Conservation (phyloP, 768 basidiomycete species). For the Suillus cothurnatus region DNA sequence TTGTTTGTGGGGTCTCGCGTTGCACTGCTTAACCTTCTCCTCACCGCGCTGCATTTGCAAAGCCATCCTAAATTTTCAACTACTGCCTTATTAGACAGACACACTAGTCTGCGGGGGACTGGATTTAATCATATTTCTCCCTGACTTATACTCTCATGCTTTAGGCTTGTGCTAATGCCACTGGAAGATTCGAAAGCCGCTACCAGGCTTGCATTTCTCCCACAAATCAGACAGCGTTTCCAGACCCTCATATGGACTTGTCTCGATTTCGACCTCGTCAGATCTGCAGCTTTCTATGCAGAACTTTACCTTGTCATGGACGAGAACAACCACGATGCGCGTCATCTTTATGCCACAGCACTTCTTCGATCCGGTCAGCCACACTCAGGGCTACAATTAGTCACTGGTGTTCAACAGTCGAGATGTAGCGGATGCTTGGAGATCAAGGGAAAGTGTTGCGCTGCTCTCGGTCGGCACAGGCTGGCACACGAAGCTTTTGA, state of each 20-base stretch:
- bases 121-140: slow-evolving; percentile 18
- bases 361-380: slow-evolving; percentile 71
- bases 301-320: slow-evolving; percentile 81
- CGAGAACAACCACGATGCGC: slow-evolving; percentile 72
- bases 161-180: slow-evolving; percentile 52
- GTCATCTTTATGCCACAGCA: slow-evolving; percentile 81
- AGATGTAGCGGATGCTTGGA: slow-evolving; percentile 77
- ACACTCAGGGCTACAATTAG: slow-evolving; percentile 73
- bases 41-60: slow-evolving; percentile 22
- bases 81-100: slow-evolving; percentile 14
- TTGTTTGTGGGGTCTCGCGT: slow-evolving; percentile 23
- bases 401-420: slow-evolving; percentile 60
- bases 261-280: slow-evolving; percentile 77
- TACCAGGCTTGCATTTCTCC: slow-evolving; percentile 43
- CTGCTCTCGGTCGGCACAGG: slow-evolving; percentile 68
- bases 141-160: slow-evolving; percentile 31
- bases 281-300: slow-evolving; percentile 86
- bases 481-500: slow-evolving; percentile 77
- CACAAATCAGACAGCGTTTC: slow-evolving; percentile 68
- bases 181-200: slow-evolving; percentile 44
- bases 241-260: slow-evolving; percentile 79
- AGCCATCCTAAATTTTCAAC: not conserved
- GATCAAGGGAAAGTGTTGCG: slow-evolving; percentile 78
- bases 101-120: slow-evolving; percentile 6
- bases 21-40: slow-evolving; percentile 15